Evolutionary conservation across 2,329 filamentous ascomycete genomes (phyloP), one percentile per base, ranked within the genome.

Genomic region (Dothideomycetes sp.): DNA sequence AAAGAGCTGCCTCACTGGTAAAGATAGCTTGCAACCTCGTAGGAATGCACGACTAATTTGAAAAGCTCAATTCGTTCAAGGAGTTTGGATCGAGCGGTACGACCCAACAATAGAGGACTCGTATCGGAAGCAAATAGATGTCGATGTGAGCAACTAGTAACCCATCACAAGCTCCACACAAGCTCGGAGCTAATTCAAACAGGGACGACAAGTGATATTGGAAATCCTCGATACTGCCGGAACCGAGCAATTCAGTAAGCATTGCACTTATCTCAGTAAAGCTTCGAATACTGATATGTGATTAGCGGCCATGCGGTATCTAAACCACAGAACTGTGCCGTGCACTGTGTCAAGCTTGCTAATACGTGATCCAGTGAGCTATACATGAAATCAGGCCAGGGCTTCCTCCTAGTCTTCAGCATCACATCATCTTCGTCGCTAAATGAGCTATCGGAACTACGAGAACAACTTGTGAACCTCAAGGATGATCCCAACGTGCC

Each of bases 321-420:
- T 4, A 35, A 8, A n/a, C 5, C 16, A n/a, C 4, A 4, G 3
- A 17, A n/a, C n/a, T n/a, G n/a, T n/a, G n/a, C n/a, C n/a, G n/a
- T n/a, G n/a, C n/a, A n/a, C n/a, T n/a, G n/a, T 12, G 9, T 11
- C 12, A 3, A 18, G n/a, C 4, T 3, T 32, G 2, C 34, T 27
- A 12, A 33, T 22, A 10, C 18, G 3, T n/a, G 4, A 15, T 31
- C 38, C 34, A 74, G 84, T 56, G 84, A 91, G 57, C 70, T 89
- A 34, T 91, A 94, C 67, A 93, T 94, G 84, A 91, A 91, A 58
- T 84, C 86, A 30, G 86, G 86, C 40, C 85, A 94, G 63, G 86
- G 87, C 0, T 94, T 94, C 59, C 74, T 94, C 40, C 73, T 94
- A 29, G 87, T 94, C 42, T 94, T 94, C 65, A 89, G 83, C 62